phyloP scores from a whole-genome alignment of 2,329 filamentous ascomycete genomes.

The Sarocladium kiliense region DNA sequence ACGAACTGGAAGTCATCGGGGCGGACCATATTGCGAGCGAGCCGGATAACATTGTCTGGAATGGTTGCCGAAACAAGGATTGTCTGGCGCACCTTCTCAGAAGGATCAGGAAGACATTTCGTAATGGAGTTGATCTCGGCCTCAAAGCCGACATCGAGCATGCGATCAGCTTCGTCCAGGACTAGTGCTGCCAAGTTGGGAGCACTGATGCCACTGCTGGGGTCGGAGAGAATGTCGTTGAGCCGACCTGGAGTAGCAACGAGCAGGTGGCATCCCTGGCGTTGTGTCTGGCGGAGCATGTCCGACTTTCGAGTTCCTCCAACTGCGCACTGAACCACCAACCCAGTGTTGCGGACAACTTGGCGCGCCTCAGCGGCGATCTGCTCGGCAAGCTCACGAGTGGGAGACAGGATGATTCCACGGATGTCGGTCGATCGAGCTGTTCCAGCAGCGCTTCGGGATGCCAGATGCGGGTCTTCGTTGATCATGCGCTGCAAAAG shows the following conservation, averaged over 20 bases:
- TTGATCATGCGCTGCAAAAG: conserved; percentile 73
- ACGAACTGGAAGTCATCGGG: conserved; percentile 78
- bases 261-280: conserved; percentile 79
- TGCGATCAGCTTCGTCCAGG: conserved; percentile 95
- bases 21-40: conserved; percentile 76
- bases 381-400: conserved; percentile 75
- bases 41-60: conserved; percentile 71
- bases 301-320: conserved; percentile 76
- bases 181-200: conserved; percentile 87
- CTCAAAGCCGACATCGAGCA: conserved; percentile 90
- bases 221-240: conserved; percentile 72
- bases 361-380: conserved; percentile 74
- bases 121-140: conserved; percentile 60
- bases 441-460: conserved; percentile 27
- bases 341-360: conserved; percentile 58
- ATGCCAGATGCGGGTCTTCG: conserved; percentile 56
- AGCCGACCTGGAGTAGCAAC: conserved; percentile 88
- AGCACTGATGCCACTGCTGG: conserved; percentile 56
- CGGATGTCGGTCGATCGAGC: conserved; percentile 55
- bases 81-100: conserved; percentile 70
- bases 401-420: conserved; percentile 71
- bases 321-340: conserved; percentile 72
- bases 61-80: conserved; percentile 96
- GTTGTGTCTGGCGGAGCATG: conserved; percentile 63
- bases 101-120: conserved; percentile 54